phyloP scores from a whole-genome alignment of 495 filamentous ascomycete species.

The Viridothelium virens region DNA sequence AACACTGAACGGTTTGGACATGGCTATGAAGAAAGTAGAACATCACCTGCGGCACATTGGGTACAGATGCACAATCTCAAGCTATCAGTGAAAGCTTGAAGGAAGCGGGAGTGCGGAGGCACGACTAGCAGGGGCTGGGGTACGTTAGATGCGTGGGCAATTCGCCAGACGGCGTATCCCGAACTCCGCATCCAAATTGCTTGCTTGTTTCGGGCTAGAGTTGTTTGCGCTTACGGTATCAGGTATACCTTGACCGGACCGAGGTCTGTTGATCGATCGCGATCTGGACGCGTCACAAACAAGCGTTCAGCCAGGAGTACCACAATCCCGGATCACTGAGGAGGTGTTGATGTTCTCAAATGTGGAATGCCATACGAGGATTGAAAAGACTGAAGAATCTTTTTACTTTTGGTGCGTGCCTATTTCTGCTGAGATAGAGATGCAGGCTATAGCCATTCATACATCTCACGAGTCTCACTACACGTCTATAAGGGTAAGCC shows the following conservation, averaged over 20 bases:
- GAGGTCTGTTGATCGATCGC: not conserved
- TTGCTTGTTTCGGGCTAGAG: not conserved
- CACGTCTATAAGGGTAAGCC: too few relatives aligned
- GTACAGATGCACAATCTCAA: not conserved
- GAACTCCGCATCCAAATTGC: not conserved
- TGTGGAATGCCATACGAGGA: too few relatives aligned
- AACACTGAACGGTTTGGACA: not conserved
- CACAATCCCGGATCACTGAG: too few relatives aligned
- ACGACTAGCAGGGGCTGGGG: not conserved
- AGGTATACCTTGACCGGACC: not conserved
- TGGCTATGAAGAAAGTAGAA: not conserved
- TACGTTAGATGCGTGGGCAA: not conserved
- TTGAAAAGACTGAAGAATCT: too few relatives aligned
- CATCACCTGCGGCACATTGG: slow-evolving; percentile 1
- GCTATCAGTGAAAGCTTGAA: not conserved
- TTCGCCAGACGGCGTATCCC: not conserved
- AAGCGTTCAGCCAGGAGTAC: too few relatives aligned
- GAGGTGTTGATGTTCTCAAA: too few relatives aligned
- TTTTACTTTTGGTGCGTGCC: too few relatives aligned
- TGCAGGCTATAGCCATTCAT: too few relatives aligned
- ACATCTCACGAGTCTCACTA: too few relatives aligned
- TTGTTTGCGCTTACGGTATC: not conserved
- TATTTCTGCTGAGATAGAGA: too few relatives aligned
- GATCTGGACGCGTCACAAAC: not conserved
- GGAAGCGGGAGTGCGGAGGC: not conserved